Conservation (phyloP, 331 rosid species). For the Erythrophleum ivorense region DNA sequence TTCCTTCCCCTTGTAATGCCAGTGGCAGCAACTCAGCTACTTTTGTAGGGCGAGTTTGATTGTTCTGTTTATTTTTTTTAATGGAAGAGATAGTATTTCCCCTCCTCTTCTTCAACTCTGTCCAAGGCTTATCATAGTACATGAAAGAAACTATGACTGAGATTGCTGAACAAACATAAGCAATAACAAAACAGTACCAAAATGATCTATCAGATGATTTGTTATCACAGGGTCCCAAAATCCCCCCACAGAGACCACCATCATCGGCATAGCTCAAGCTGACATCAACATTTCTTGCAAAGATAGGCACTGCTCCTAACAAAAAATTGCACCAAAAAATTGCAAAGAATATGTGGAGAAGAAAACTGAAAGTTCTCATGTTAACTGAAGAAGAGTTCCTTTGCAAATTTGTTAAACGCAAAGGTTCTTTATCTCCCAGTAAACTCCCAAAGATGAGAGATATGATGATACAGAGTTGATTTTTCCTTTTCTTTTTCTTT, state of each 20-base stretch:
- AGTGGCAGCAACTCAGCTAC: constrained; percentile 29
- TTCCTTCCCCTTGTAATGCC: constrained; percentile 17
- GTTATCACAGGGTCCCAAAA: constrained; percentile 29
- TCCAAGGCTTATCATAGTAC: constrained; percentile 8
- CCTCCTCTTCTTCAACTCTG: constrained; percentile 3
- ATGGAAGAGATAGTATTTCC: constrained; percentile 9
- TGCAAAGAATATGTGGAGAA: too few species aligned
- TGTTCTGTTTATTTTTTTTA: constrained; percentile 15
- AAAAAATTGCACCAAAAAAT: background rate
- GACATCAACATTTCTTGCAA: constrained; percentile 1
- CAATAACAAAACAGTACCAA: constrained; percentile 39
- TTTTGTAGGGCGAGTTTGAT: background rate
- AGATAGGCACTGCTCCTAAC: constrained; percentile 46
- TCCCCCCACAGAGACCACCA: constrained; percentile 44
- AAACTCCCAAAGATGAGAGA: too few species aligned
- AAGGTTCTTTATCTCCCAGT: too few species aligned
- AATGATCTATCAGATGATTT: constrained; percentile 30
- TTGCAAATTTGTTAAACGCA: too few species aligned
- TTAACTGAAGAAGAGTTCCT: too few species aligned
- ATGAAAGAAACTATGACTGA: background rate
- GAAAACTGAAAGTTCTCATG: too few species aligned
- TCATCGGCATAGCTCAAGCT: constrained; percentile 41
- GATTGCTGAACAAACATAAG: constrained; percentile 33
- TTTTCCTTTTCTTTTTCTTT: too few species aligned
- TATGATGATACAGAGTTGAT: too few species aligned